phyloP scores from a whole-genome alignment of 495 filamentous ascomycete genomes.

The Immersiella caudata region DNA sequence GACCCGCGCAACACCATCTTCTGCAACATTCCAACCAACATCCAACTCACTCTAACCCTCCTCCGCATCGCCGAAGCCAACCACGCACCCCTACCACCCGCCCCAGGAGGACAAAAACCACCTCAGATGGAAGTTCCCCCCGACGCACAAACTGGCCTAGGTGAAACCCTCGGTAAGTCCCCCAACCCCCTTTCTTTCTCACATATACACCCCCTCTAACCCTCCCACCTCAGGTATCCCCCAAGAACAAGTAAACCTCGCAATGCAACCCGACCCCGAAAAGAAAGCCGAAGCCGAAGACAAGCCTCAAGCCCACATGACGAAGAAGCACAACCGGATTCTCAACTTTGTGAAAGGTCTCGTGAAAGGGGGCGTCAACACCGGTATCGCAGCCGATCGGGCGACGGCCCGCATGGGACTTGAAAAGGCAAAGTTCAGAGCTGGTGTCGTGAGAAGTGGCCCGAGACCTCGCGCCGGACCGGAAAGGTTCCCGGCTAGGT shows the following conservation, averaged over 20 bases:
- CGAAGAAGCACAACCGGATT: not conserved
- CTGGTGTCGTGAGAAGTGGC: conserved; percentile 64
- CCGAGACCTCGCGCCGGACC: conserved; percentile 62
- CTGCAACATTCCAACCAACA: conserved; percentile 78
- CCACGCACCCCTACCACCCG: conserved; percentile 73
- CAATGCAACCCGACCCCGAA: not conserved
- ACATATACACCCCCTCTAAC: not conserved
- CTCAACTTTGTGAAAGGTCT: conserved; percentile 2
- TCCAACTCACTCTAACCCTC: conserved; percentile 77
- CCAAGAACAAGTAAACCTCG: not conserved
- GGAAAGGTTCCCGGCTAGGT: conserved; percentile 63
- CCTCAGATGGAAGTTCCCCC: conserved; percentile 52
- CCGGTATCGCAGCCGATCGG: conserved; percentile 20
- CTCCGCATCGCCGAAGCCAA: conserved; percentile 81
- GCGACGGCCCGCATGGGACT: conserved; percentile 62
- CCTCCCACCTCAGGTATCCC: not conserved
- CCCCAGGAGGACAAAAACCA: conserved; percentile 49
- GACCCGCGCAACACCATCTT: conserved; percentile 69
- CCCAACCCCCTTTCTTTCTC: not conserved
- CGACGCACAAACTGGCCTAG: conserved; percentile 41
- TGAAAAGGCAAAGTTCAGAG: conserved; percentile 64
- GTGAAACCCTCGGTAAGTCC: conserved; percentile 31
- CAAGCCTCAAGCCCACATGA: not conserved
- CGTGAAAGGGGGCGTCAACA: not conserved
- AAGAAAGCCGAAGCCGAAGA: conserved; percentile 10